A percentile compares a stretch with the other conserved stretches of the same genome.
These are phyloP conservation scores for Myxozyma sirexii DNA, from an alignment of 805 yeast species.

Conservation along the genomic window DNA sequence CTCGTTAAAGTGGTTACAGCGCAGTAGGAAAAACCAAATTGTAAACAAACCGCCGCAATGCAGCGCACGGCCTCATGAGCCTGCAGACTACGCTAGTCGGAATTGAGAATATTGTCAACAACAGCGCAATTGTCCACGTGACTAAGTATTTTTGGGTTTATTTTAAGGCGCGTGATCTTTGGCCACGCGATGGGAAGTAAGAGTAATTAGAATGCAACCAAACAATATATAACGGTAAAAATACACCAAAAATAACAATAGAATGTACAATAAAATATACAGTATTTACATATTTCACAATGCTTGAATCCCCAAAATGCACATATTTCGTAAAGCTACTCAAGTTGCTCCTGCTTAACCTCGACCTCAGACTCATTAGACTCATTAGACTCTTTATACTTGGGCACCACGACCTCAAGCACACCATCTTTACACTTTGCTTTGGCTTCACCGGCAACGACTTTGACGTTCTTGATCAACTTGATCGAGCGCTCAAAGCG, in stretches of 20 bases:
- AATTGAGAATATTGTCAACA: not conserved
- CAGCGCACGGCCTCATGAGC: not conserved
- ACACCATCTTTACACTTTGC: constrained; percentile 54
- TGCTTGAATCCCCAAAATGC: no score
- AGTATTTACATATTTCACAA: not conserved
- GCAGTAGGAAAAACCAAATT: no score
- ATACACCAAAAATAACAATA: no score
- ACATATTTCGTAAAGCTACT: no score
- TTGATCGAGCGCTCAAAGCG: constrained; percentile 49
- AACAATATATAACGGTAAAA: no score
- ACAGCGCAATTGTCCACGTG: not conserved
- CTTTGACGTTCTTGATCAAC: constrained; percentile 45
- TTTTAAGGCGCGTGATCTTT: not conserved
- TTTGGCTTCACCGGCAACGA: constrained; percentile 50
- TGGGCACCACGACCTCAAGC: constrained; percentile 49
- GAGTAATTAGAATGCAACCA: not conserved
- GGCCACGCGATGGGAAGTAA: not conserved
- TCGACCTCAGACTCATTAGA: not conserved
- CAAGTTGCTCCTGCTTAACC: not conserved
- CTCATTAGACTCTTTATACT: constrained; percentile 26
- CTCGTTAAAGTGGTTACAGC: not conserved
- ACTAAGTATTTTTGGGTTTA: not conserved
- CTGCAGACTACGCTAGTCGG: not conserved
- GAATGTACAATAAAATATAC: no score
- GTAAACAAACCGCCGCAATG: not conserved